Base-by-base conservation (phyloP, 177 flowering plant species). In the Telopea speciosissima region DNA sequence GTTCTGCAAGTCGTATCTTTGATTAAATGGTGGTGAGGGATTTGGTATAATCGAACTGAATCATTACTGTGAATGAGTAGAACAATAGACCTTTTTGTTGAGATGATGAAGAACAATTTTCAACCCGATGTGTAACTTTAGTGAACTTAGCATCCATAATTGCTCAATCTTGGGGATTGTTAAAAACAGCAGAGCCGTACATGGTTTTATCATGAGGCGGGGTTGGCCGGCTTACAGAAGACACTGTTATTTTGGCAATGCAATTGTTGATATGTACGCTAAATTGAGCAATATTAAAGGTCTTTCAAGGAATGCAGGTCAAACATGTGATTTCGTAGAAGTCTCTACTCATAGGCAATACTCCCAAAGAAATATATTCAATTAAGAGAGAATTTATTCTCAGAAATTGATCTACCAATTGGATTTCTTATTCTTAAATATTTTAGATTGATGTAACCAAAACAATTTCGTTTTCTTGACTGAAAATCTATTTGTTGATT, bases 31-130 rank as follows among this genome's bases (percentile, higher is more conserved):
- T 33, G 24, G 73, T 70, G 2, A 80, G 82, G 71, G 90, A 86
- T 79, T 31, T 84, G 70, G 90, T 89, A 8, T 85, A 91, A 1
- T 87, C 90, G 93, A 89, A 87, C 70, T 83, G 91, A 11, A 78
- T 86, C 21, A 83, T 86, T 72, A 73, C 88, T 63, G 87, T 87
- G 3, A 81, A 82, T 63, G 90, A 87, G 78, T 88, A 83, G 74
- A 81, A 78, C 66, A 71, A 73, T 82, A 24, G 12, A 65, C 1
- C 75, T 74, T 54, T 88, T 79, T 68, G 61, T 26, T 5, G 72
- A 77, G 73, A 88, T 88, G 92, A 83, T 75, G 62, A 12, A 65
- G 4, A 67, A 65, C 71, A 83, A 80, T 45, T 71, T 83, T 69
- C 70, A 73, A 67, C 86, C 88, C 31, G 90, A 87, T 74, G 63